Evolutionary conservation across 345 rosid species (phyloP).

Genomic region (Ceriops tagal): DNA sequence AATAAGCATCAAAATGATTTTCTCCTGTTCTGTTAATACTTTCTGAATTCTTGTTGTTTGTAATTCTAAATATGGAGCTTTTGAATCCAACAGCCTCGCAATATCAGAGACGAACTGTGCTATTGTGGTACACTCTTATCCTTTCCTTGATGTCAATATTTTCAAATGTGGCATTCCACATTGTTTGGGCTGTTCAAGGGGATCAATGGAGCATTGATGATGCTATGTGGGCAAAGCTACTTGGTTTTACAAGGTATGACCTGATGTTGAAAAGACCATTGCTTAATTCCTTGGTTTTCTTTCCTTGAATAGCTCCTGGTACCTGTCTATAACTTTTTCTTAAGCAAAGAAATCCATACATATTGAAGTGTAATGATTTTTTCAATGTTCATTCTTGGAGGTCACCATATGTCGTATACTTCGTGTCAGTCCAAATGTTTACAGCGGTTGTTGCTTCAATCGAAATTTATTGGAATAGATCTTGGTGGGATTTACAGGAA

Average conservation of each 20-base stretch:
- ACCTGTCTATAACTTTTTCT: background rate
- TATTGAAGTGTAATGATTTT: slow-evolving; percentile 6
- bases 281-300: background rate
- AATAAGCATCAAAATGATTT: background rate
- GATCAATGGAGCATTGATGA: slow-evolving; percentile 40
- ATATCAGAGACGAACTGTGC: slow-evolving; percentile 31
- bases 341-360: background rate
- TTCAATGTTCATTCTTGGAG: slow-evolving; percentile 40
- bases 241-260: slow-evolving; percentile 43
- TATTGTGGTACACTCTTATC: slow-evolving; percentile 33
- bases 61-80: slow-evolving; percentile 4
- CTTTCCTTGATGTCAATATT: slow-evolving; percentile 39
- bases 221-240: slow-evolving; percentile 43
- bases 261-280: slow-evolving; percentile 5
- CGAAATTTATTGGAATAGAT: slow-evolving; percentile 29
- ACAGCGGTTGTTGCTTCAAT: slow-evolving; percentile 28
- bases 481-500: slow-evolving; percentile 13
- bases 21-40: background rate
- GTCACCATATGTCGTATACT: slow-evolving; percentile 30
- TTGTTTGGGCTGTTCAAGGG: slow-evolving; percentile 36
- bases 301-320: background rate
- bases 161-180: slow-evolving; percentile 36
- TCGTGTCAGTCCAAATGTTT: slow-evolving; percentile 31
- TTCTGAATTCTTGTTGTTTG: background rate
- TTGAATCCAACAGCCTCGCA: slow-evolving; percentile 26